These are phyloP conservation scores for Bruguiera parviflora DNA, from an alignment of 345 rosid species.

Conservation along the genomic window DNA sequence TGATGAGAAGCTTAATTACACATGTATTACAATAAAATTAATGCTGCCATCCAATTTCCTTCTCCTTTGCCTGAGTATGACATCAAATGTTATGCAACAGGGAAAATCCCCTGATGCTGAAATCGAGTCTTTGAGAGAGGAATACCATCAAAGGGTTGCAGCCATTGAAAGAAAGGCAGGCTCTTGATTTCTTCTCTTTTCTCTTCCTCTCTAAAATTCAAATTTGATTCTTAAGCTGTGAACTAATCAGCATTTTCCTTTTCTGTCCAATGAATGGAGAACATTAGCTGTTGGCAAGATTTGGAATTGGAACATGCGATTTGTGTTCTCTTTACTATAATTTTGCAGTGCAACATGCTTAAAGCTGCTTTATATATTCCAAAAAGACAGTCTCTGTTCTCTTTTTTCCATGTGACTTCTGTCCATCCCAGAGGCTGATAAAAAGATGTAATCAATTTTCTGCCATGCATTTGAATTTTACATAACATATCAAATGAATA, in stretches of 20 bases:
- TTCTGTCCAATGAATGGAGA: not conserved
- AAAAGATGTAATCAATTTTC: no score
- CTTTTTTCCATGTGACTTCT: not conserved
- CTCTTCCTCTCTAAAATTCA: not conserved
- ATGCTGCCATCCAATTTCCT: not conserved
- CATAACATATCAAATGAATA: no score
- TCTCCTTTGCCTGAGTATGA: not conserved
- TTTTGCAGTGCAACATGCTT: not conserved
- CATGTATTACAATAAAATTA: not conserved
- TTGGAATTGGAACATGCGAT: no score
- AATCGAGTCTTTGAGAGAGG: conserved; percentile 93
- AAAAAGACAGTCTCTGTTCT: not conserved
- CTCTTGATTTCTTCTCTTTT: not conserved
- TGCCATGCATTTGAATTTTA: no score
- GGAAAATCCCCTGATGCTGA: conserved; percentile 87
- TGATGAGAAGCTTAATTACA: conserved; percentile 1
- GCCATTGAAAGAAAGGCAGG: conserved; percentile 91
- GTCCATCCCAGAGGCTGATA: no score
- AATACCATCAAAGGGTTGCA: conserved; percentile 95
- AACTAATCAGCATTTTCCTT: not conserved
- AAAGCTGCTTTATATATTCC: not conserved
- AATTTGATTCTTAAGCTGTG: not conserved
- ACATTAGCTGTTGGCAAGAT: not conserved
- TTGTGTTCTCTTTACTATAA: not conserved
- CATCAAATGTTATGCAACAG: conserved; percentile 44